Base-by-base conservation (phyloP, 2,329 filamentous ascomycete genomes). In the Diplodia sapinea region DNA sequence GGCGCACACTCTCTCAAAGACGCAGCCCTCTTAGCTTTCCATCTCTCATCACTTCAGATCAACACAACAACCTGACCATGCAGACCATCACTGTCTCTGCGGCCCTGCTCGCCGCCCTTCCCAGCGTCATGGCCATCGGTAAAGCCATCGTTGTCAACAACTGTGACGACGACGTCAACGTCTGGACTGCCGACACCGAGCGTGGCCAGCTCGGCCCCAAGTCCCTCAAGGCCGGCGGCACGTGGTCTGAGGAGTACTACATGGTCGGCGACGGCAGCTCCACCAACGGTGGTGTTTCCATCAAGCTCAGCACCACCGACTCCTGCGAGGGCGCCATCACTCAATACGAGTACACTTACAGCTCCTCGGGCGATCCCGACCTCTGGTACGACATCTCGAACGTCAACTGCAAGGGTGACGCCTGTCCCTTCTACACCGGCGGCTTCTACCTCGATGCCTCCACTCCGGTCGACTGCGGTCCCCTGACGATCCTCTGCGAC, bases 301-400 rank as follows among this genome's bases (percentile, higher is more conserved):
- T 81, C 72, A 81, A 81, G 73, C 66, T 81, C 38, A 76, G 77
- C n/a, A 79, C 77, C 71, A 69, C 67, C 6, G 31, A 72, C 12
- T 11, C 73, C 36, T 77, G 75, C 74, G 74, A 73, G 51, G 71
- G 70, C 15, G 64, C 67, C 63, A 75, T 78, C 52, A 73, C 74
- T 0, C 79, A 80, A 66, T 69, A 80, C 52, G 79, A 80, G 70
- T 80, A 80, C 74, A 78, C 72, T 69, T 70, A 75, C 55, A 69
- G 70, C 40, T 65, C 67, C 20, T 69, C 62, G 63, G 76, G 79
- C 72, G 79, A 74, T 68, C 74, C 79, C 54, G 78, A 80, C 68
- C 74, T 80, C 55, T 62, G 64, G 67, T 33, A 68, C 67, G 67
- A 68, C 20, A 68, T 65, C 51, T 68, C 67, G 61, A 68, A 68